Evolutionary conservation across 208 protist genomes (phyloP).

Genomic region (Leishmania major): DNA sequence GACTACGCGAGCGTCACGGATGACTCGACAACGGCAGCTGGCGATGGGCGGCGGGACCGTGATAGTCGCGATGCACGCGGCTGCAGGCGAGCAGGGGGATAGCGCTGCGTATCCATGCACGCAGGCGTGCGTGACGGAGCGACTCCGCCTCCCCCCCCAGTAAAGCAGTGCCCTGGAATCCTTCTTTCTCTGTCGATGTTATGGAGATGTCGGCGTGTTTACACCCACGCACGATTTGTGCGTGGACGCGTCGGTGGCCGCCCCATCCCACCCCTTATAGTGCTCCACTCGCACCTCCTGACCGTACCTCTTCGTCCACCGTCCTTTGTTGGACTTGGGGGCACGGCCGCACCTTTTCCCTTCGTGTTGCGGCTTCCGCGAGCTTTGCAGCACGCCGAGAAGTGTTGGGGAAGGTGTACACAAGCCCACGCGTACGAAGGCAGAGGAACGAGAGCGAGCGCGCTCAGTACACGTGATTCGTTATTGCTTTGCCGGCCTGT

Average conservation of each 20-base stretch:
- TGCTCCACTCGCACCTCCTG: too few species aligned
- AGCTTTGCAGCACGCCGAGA: neutral
- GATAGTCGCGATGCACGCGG: neutral
- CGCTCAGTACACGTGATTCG: neutral
- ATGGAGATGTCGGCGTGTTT: neutral
- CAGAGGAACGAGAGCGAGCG: neutral
- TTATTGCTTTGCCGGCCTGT: neutral
- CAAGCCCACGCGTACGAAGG: too few species aligned
- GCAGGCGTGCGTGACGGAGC: neutral
- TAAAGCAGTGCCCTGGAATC: neutral
- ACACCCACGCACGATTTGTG: neutral
- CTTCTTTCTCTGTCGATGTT: neutral
- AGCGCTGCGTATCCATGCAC: neutral
- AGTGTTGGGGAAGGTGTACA: neutral
- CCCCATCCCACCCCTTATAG: too few species aligned
- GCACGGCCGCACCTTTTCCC: neutral
- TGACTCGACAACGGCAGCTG: slow-evolving; percentile 9
- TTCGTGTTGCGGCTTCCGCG: neutral
- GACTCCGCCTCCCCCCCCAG: too few species aligned
- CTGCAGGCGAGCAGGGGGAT: neutral
- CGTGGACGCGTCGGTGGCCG: neutral
- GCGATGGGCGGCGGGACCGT: neutral
- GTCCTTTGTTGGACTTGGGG: neutral
- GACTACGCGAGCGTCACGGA: slow-evolving; percentile 33
- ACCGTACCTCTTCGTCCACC: neutral